phyloP scores from a whole-genome alignment of 805 yeast species.

The Candida fluviatilis region DNA sequence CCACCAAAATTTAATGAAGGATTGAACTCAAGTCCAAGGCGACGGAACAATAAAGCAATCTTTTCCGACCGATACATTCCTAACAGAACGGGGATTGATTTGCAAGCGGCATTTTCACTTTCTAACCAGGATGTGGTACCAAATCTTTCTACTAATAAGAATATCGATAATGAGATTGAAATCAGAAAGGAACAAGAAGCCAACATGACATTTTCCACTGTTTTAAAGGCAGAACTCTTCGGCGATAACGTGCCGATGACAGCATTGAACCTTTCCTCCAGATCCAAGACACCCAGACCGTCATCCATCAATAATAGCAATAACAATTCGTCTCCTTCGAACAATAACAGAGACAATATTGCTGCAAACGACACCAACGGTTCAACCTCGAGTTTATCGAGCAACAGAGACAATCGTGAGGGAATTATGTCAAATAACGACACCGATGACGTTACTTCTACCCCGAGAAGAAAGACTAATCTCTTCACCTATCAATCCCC shows the following conservation, averaged over 20 bases:
- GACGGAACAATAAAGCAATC: conserved; percentile 43
- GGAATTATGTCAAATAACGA: conserved; percentile 3
- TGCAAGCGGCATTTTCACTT: conserved; percentile 78
- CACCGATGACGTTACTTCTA: conserved; percentile 20
- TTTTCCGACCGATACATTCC: conserved; percentile 90
- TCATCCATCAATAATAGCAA: conserved; percentile 7
- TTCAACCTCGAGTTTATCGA: conserved; percentile 12
- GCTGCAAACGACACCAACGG: conserved; percentile 1
- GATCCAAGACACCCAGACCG: conserved; percentile 21
- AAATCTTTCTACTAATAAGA: conserved; percentile 21
- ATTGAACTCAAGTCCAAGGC: conserved; percentile 34
- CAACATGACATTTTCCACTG: conserved; percentile 78
- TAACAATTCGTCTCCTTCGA: conserved; percentile 1
- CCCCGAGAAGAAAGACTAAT: conserved; percentile 50
- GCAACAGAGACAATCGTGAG: conserved; percentile 16
- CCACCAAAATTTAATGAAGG: conserved; percentile 37
- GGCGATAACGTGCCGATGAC: conserved; percentile 75
- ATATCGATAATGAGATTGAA: conserved; percentile 58
- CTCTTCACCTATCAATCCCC: conserved; percentile 76
- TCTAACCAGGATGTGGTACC: conserved; percentile 42
- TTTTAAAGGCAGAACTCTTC: conserved; percentile 83
- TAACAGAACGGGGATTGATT: conserved; percentile 75
- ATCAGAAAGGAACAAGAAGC: conserved; percentile 74
- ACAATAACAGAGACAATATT: not conserved
- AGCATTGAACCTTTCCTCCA: conserved; percentile 27